Conservation (phyloP, 108 stramenopile genomes). For the Cylindrotheca fusiformis region DNA sequence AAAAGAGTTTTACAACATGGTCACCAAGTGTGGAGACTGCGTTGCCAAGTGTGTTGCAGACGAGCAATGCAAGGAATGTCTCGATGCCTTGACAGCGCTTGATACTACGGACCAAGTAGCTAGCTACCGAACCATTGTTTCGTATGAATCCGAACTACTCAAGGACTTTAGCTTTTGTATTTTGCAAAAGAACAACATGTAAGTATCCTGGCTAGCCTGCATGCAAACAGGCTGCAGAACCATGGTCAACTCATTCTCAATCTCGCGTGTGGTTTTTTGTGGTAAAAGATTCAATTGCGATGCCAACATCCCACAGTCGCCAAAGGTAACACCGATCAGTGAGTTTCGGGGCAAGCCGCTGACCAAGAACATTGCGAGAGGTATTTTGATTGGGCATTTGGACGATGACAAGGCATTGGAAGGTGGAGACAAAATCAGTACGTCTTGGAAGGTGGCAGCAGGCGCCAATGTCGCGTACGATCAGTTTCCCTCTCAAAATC, state of each 20-base stretch:
- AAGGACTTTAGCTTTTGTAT: conserved; percentile 33
- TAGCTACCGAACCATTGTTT: conserved; percentile 91
- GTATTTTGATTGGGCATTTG: conserved; percentile 89
- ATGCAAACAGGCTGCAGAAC: too few species aligned
- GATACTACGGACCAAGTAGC: conserved; percentile 85
- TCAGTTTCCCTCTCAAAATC: conserved; percentile 94
- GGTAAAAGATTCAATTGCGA: conserved; percentile 67
- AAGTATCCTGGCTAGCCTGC: not conserved
- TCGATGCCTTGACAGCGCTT: conserved; percentile 64
- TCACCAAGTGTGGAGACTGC: conserved; percentile 74
- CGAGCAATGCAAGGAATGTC: conserved; percentile 65
- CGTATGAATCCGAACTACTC: conserved; percentile 85
- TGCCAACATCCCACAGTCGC: conserved; percentile 67
- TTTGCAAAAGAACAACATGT: conserved; percentile 17
- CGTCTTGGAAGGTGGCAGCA: conserved; percentile 90
- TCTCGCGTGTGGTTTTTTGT: too few species aligned
- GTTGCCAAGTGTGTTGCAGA: conserved; percentile 62
- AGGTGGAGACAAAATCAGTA: conserved; percentile 38
- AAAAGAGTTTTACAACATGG: conserved; percentile 74
- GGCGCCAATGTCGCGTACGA: conserved; percentile 96
- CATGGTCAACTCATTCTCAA: too few species aligned
- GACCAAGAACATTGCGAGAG: conserved; percentile 54
- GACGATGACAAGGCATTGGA: conserved; percentile 51
- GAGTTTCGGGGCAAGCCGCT: conserved; percentile 73
- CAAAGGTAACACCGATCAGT: conserved; percentile 56